These are phyloP conservation scores for Xylariaceae sp. DNA, from an alignment of 2,329 filamentous ascomycete genomes.

Conservation along the genomic window DNA sequence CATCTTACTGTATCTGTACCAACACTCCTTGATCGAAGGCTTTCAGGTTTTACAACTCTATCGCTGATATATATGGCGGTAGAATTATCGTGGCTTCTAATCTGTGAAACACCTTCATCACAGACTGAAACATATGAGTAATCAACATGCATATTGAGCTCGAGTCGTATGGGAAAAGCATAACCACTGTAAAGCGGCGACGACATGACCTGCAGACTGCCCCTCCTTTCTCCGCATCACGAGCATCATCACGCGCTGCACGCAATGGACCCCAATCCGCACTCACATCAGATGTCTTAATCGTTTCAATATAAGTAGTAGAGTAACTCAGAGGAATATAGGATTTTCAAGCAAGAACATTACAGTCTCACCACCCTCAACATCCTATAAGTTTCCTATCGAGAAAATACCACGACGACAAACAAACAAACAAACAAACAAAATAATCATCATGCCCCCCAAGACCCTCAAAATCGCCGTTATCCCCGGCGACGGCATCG, in stretches of 20 bases:
- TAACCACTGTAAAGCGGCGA: background rate
- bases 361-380: background rate
- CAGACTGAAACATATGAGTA: too few species aligned
- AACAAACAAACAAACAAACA: background rate
- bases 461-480: slow-evolving; percentile 44
- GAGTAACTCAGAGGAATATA: too few species aligned
- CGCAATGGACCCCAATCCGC: background rate
- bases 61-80: too few species aligned
- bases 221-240: background rate
- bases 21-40: too few species aligned
- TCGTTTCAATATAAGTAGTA: background rate
- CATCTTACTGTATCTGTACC: too few species aligned
- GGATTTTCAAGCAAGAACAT: background rate
- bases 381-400: background rate
- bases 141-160: too few species aligned
- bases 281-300: background rate
- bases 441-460: background rate
- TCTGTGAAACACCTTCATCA: too few species aligned
- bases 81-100: too few species aligned
- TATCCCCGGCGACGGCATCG: slow-evolving; percentile 66
- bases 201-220: background rate
- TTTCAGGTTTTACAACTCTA: too few species aligned
- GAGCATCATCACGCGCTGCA: background rate
- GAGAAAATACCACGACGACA: background rate
- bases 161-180: too few species aligned